These are phyloP conservation scores for Sarocladium kiliense DNA, from an alignment of 2,329 filamentous ascomycete genomes.

Conservation along the genomic window DNA sequence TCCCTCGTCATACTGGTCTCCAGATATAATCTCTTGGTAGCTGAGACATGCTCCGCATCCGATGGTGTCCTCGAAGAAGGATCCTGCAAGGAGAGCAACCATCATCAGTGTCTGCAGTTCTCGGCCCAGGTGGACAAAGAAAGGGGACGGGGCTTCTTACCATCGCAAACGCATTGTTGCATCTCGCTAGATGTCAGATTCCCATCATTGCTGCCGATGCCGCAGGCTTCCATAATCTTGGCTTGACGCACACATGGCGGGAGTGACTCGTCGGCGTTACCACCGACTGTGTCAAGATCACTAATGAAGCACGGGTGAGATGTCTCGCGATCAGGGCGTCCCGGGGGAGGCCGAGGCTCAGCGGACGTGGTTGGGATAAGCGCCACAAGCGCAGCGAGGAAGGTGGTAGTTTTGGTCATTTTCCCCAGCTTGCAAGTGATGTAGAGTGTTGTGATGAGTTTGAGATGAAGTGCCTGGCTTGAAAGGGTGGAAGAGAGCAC, in stretches of 20 bases:
- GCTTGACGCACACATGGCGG: not conserved
- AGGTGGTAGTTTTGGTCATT: not conserved
- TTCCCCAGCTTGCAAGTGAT: not conserved
- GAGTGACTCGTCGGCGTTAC: conserved; percentile 1
- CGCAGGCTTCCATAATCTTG: conserved; percentile 1
- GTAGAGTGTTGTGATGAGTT: not conserved
- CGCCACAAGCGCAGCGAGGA: not conserved
- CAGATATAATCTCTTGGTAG: not conserved
- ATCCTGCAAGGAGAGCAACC: too few relatives aligned
- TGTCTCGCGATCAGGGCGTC: not conserved
- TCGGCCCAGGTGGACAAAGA: too few relatives aligned
- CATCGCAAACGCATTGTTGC: conserved; percentile 1
- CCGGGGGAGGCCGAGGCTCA: not conserved
- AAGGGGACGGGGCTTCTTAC: not conserved
- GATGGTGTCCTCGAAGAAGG: not conserved
- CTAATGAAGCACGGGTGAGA: not conserved
- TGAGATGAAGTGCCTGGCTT: too few relatives aligned
- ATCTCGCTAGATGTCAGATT: not conserved
- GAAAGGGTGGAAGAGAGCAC: too few relatives aligned
- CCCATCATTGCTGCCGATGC: not conserved
- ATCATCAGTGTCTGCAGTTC: too few relatives aligned
- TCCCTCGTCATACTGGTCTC: not conserved
- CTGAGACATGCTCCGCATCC: not conserved
- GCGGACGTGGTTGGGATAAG: not conserved
- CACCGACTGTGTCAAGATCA: not conserved